Base-by-base conservation (phyloP, 2,329 filamentous ascomycete species). In the Volutella citrinella region DNA sequence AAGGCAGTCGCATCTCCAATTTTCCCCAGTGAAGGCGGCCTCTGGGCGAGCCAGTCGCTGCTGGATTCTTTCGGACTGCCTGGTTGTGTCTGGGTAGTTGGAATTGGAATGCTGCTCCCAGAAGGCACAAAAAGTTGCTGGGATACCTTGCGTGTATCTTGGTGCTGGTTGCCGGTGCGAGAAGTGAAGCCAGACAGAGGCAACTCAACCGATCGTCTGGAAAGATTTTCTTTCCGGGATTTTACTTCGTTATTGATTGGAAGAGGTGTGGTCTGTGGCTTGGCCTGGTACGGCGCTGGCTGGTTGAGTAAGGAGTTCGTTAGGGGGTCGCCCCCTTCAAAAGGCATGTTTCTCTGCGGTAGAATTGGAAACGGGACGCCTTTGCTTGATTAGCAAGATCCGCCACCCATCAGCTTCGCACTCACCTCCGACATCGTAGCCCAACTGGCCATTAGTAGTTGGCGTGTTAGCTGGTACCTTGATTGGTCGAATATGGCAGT, bases 281-380 rank as follows among this genome's bases (percentile, higher is more conserved):
- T 59, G 5, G 57, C 38, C 5, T 63, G 57, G 4, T 66, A 48
- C 0, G 66, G 60, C 19, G 62, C 52, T 10, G 69, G 65, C 32
- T 74, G 70, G 30, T 70, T 72, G 18, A 75, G 56, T 23, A 76
- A 51, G 1, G 70, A 72, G 34, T 67, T 61, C 0, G 68, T 68
- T 32, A 74, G 54, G n/a, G 65, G 61, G 59, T 58, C 6, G 66
- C 61, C 5, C 72, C 50, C 20, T 67, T 64, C 4, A 57, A 56
- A 44, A 5, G 59, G 36, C 6, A 31, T 31, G 14, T 39, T 23
- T 14, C 36, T 34, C 19, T 52, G 30, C 8, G 42, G 29, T 16
- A 50, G 42, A 12, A 46, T 27, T 10, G 50, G 48, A 24, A 51
- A 49, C 9, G 43, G 34, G 17, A 37, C 19, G 11, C 31, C 49